Conservation (phyloP, 2,329 filamentous ascomycete genomes). For the Fusarium buharicum region DNA sequence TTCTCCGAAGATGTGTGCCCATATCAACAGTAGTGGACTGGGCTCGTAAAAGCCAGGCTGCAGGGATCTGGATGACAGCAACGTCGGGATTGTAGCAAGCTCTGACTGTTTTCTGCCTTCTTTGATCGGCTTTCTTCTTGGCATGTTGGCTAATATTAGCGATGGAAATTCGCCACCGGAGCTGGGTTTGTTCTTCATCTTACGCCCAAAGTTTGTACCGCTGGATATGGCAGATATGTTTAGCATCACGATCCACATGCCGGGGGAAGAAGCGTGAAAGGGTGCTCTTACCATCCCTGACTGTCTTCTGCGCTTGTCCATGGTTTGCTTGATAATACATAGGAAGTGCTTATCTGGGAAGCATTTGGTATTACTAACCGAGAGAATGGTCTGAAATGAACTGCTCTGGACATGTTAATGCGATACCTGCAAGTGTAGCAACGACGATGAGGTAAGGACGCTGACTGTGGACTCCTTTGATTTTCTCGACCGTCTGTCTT, state of each 20-base stretch:
- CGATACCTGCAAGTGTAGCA: neutral
- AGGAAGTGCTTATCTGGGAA: neutral
- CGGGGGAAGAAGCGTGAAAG: neutral
- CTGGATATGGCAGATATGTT: constrained; percentile 15
- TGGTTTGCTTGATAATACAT: neutral
- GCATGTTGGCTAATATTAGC: constrained; percentile 26
- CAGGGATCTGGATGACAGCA: constrained; percentile 27
- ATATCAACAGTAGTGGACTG: constrained; percentile 1
- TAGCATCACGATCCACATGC: constrained; percentile 17
- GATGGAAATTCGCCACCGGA: constrained; percentile 40
- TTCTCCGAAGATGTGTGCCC: neutral
- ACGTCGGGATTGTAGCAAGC: constrained; percentile 23
- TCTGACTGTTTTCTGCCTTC: constrained; percentile 6
- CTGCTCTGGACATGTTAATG: neutral
- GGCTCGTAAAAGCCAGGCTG: constrained; percentile 1
- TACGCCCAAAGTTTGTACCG: constrained; percentile 13
- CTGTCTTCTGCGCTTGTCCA: neutral
- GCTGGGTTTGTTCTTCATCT: constrained; percentile 28
- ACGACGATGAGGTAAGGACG: neutral
- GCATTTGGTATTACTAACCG: neutral
- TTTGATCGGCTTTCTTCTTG: constrained; percentile 27
- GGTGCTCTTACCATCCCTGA: neutral
- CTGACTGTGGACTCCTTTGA: neutral
- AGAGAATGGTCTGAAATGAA: neutral
- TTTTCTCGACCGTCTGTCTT: constrained; percentile 1